Percentiles rank a stretch among this genome's conserved stretches.
phyloP scores from a whole-genome alignment of 177 flowering plant genomes.

The Tripterygium wilfordii region DNA sequence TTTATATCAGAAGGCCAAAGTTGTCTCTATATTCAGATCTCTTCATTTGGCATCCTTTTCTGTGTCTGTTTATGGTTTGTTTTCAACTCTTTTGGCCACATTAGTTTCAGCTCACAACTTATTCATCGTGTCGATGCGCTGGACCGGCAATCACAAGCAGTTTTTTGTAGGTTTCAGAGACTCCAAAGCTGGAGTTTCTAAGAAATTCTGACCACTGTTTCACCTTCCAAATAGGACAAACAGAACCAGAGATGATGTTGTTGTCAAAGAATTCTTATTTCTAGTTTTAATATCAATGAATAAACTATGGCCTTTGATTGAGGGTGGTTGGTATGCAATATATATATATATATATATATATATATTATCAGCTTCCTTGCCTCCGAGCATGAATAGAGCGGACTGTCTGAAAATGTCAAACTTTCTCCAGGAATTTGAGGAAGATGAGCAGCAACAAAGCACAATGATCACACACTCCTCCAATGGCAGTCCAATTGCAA shows the following conservation, averaged over 20 bases:
- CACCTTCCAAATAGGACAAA: too few relatives aligned
- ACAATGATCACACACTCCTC: slow-evolving; percentile 14
- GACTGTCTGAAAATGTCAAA: slow-evolving; percentile 29
- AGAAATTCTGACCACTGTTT: too few relatives aligned
- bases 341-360: slow-evolving; percentile 22
- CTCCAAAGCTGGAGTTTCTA: too few relatives aligned
- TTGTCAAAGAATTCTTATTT: slow-evolving; percentile 14
- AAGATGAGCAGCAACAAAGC: slow-evolving; percentile 21
- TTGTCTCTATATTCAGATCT: slow-evolving; percentile 24
- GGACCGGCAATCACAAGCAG: too few relatives aligned
- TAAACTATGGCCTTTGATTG: slow-evolving; percentile 17
- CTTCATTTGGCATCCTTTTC: slow-evolving; percentile 17
- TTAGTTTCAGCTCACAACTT: too few relatives aligned
- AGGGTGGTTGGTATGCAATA: slow-evolving; percentile 9
- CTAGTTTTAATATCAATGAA: not conserved
- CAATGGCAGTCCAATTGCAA: slow-evolving; percentile 15
- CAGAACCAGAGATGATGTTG: slow-evolving; percentile 6
- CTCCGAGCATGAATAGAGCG: too few relatives aligned
- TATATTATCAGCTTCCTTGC: slow-evolving; percentile 12
- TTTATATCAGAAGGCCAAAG: slow-evolving; percentile 15
- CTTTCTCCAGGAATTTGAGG: slow-evolving; percentile 19
- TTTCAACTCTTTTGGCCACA: too few relatives aligned
- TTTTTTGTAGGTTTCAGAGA: too few relatives aligned
- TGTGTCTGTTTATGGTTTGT: slow-evolving; percentile 13
- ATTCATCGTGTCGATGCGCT: too few relatives aligned